Base-by-base conservation (phyloP, 768 basidiomycete genomes). In the Suillus luteus region DNA sequence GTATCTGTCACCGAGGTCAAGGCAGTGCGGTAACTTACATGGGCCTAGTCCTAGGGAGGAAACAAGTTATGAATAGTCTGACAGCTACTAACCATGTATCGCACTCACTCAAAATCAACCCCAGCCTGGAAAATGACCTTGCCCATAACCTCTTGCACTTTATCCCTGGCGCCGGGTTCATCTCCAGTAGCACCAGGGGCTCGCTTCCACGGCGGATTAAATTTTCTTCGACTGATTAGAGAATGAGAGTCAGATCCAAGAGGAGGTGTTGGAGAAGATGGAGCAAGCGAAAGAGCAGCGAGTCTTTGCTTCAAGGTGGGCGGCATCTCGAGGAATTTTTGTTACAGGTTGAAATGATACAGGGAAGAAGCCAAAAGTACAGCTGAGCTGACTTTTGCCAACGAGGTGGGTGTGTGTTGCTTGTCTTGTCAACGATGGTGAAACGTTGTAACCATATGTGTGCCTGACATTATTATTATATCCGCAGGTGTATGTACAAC, bases 111-210 rank as follows among this genome's bases (percentile, higher is more conserved):
- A 67, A 86, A 94, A 77, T 95, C 93, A 63, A 93, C 90, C 2
- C 93, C 93, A 51, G 93, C 93, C 72, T 93, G 93, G 69, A 91
- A 93, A 52, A 95, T 92, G 77, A 95, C 80, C 73, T 80, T 86
- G 44, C 78, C 71, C 80, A 95, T 83, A 35, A 90, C 83, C 17
- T 87, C 83, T 66, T 91, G 87, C 14, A 92, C 74, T 64, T 76
- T 79, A 51, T 85, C 82, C 52, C 71, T 69, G 8, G 64, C 74
- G 69, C 67, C 69, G 59, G 72, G 71, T 64, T 71, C 72, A 60
- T 69, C 61, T 62, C 65, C 68, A 59, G 66, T 66, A 4, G 64
- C 69, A 46, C 67, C 67, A 41, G 72, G 75, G 57, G 67, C 72
- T 57, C 79, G 78, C 67, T 80, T 87, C 84, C 88, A 87, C 1